These are phyloP conservation scores for Lentithecium fluviatile DNA, from an alignment of 495 filamentous ascomycete species.

Conservation along the genomic window DNA sequence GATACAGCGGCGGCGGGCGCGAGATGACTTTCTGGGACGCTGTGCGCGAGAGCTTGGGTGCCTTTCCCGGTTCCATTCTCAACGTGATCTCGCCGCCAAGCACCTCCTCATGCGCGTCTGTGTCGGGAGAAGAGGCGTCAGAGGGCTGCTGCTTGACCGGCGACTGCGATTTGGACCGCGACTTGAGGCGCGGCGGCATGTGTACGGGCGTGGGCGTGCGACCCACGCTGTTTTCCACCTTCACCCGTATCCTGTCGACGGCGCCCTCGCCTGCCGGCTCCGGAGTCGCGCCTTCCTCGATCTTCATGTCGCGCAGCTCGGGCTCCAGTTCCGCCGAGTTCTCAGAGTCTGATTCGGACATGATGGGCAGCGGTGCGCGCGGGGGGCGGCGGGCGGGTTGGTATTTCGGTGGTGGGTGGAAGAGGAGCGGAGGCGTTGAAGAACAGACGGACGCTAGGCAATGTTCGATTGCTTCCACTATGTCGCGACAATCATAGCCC, in stretches of 20 bases:
- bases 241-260: constrained; percentile 7
- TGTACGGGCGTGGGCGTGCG: constrained; percentile 27
- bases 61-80: constrained; percentile 66
- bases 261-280: constrained; percentile 12
- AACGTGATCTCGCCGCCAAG: constrained; percentile 60
- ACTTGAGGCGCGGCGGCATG: constrained; percentile 31
- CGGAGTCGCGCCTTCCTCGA: constrained; percentile 36
- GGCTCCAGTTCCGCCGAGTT: constrained; percentile 34
- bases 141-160: constrained; percentile 45
- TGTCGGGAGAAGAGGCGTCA: constrained; percentile 43
- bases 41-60: constrained; percentile 72
- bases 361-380: constrained; percentile 26
- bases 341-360: constrained; percentile 40
- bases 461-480: constrained; percentile 33
- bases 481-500: constrained; percentile 30
- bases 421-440: constrained; percentile 26
- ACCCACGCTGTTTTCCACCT: constrained; percentile 12
- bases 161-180: constrained; percentile 43
- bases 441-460: constrained; percentile 33
- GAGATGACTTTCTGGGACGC: constrained; percentile 66
- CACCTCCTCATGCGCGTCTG: constrained; percentile 47
- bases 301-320: constrained; percentile 42
- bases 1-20: constrained; percentile 63
- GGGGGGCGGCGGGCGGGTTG: constrained; percentile 2
- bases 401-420: constrained; percentile 8